Percentiles rank a stretch among this genome's conserved stretches.
These are phyloP conservation scores for Paspalum vaginatum DNA, from an alignment of 176 grass and related monocot species.

Conservation along the genomic window DNA sequence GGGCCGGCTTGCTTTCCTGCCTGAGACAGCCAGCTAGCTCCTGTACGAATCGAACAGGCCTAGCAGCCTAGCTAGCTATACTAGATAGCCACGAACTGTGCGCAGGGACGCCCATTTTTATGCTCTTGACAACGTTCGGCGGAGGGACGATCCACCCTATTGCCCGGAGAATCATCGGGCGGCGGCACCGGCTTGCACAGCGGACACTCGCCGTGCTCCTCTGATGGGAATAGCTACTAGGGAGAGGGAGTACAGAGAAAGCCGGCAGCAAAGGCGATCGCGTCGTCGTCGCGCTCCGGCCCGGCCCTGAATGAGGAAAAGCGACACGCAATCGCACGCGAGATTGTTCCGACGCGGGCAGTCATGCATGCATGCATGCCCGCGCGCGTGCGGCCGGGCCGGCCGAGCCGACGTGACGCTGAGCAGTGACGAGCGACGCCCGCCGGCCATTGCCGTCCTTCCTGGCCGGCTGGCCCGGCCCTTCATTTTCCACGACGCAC, in stretches of 20 bases:
- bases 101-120: slow-evolving; percentile 13
- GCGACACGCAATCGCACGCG: slow-evolving; percentile 48
- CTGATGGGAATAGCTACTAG: background rate
- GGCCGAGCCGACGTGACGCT: slow-evolving; percentile 13
- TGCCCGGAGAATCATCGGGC: background rate
- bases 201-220: background rate
- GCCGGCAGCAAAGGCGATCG: background rate
- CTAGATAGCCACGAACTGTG: too few relatives aligned
- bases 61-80: too few relatives aligned
- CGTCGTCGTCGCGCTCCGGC: background rate
- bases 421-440: background rate
- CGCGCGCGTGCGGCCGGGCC: background rate
- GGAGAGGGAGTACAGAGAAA: background rate
- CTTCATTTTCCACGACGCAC: background rate
- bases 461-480: background rate
- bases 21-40: background rate
- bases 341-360: slow-evolving; percentile 15
- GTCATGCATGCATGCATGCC: background rate
- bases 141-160: slow-evolving; percentile 6
- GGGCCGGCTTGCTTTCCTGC: too few relatives aligned
- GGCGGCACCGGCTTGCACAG: background rate
- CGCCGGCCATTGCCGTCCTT: background rate
- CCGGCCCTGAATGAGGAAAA: slow-evolving; percentile 56
- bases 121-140: slow-evolving; percentile 28
- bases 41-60: too few relatives aligned